Conservation (phyloP, 2,329 filamentous ascomycete species). For the Ascochyta lentis region DNA sequence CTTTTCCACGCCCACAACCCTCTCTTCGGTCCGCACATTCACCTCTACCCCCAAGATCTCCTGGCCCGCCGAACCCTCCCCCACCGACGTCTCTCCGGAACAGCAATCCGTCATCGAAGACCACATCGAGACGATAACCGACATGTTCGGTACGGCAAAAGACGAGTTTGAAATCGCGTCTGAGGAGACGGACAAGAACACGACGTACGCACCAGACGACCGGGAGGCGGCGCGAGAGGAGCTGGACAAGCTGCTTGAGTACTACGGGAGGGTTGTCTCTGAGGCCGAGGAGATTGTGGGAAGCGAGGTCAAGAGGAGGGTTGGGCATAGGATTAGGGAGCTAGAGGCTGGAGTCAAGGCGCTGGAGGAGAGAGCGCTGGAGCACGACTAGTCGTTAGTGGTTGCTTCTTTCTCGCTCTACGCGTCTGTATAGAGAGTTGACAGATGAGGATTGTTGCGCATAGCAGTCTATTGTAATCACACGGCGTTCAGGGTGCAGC, state of each 20-base stretch:
- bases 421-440: neutral
- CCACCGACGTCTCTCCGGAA: slow-evolving; percentile 25
- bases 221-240: slow-evolving; percentile 61
- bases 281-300: slow-evolving; percentile 12
- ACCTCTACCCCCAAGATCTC: slow-evolving; percentile 17
- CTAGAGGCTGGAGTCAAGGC: slow-evolving; percentile 59
- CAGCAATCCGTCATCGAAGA: slow-evolving; percentile 34
- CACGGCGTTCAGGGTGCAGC: slow-evolving; percentile 1
- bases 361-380: slow-evolving; percentile 59
- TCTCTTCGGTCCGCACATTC: slow-evolving; percentile 44
- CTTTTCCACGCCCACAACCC: slow-evolving; percentile 39
- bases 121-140: slow-evolving; percentile 44
- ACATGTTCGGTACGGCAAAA: slow-evolving; percentile 48
- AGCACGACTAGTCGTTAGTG: slow-evolving; percentile 53
- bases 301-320: slow-evolving; percentile 17
- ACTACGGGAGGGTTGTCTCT: slow-evolving; percentile 47
- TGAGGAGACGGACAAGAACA: slow-evolving; percentile 61
- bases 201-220: slow-evolving; percentile 63
- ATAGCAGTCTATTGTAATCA: neutral
- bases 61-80: slow-evolving; percentile 13
- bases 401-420: neutral
- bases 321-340: slow-evolving; percentile 56
- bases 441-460: neutral
- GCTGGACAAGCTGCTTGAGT: slow-evolving; percentile 56
- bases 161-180: slow-evolving; percentile 59